Base-by-base conservation (phyloP, 2,329 filamentous ascomycete genomes). In the Lachnellula hyalina region DNA sequence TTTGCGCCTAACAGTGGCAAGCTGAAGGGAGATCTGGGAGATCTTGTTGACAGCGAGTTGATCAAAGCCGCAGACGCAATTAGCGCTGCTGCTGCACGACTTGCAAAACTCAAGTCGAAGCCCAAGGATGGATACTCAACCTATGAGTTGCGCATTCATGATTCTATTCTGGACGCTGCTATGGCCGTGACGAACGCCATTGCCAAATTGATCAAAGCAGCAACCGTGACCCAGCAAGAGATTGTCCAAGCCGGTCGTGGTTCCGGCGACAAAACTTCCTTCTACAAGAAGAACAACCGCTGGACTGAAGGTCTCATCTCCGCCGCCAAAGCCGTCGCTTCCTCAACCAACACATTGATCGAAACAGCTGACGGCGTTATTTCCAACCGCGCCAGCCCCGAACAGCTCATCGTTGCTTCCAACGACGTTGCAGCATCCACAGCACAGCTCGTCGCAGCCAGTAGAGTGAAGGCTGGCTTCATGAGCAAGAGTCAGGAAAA, bases 281-380 rank as follows among this genome's bases (percentile, higher is more conserved):
- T 99, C 73, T 99, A 99, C 85, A 97, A 97, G 82, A 97, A 97
- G 79, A 96, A 99, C 81, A 99, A 97, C 75, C 84, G 94, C 51
- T 99, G 94, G 94, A 99, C 94, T 0, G 94, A 99, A 69, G 94
- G 94, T 47, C 84, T 99, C 57, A 96, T 99, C 69, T 96, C 90
- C 38, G 94, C 94, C 0, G 93, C 94, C 61, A 99, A 99, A 75
- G 94, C 94, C 0, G 94, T 99, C 17, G 94, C 94, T 3, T 82
- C 82, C 1, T 95, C 91, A 15, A 99, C 94, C 11, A 97, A 96
- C 75, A 94, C 87, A 42, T 83, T 99, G 63, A 99, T 99, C 67
- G 94, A 99, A 78, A 99, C 94, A 6, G 94, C 94, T 0, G 94
- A 99, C 68, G 94, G 93, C 19, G 94, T 99, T 40, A 86, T 99